Evolutionary conservation across 176 grass and related monocot species (phyloP), one percentile per base, ranked within the genome.

Genomic region (Lolium perenne): DNA sequence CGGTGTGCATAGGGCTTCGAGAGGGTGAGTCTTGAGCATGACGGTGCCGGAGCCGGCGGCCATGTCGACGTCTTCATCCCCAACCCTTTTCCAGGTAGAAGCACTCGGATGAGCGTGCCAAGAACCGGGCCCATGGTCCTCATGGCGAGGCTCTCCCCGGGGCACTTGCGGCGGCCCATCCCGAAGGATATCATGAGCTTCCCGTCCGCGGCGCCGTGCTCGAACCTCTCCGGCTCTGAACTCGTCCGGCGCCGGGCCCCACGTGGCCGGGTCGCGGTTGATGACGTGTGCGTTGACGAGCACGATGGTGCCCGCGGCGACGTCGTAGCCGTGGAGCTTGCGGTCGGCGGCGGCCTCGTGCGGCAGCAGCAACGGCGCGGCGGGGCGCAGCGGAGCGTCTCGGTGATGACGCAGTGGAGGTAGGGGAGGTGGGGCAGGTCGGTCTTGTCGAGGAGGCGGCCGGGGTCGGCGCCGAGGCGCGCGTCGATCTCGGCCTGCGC

Each of bases 81-180:
- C 80, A 5, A 85, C 55, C 6, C 65, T 88, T 12, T 16, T 22
- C 86, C 88, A n/a, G 93, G 43, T 93, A 86, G 48, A 95, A 93
- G 81, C 91, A 95, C 59, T n/a, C 91, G 93, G 46, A 95, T 82
- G 64, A 93, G 15, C 8, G 91, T 86, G 29, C 86, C 91, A 0
- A 95, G 59, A 7, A 76, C 73, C 73, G 54, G 2, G 25, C 73
- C 73, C 73, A 76, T 76, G 15, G 73, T 76, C 73, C 73, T 54
- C 48, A 76, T 76, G 48, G 73, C 73, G 23, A 76, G 73, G 48
- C 25, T 76, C 48, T 76, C 73, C 7, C 73, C 48, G 23, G 73
- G 73, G 73, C 73, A 76, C 48, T 54, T 76, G 73, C 73, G 73
- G 8, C 73, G 48, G 16, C 73, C 73, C 73, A 76, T 76, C 73